Evolutionary conservation across 2,329 filamentous ascomycete species (phyloP), one percentile per base, ranked within the genome.

Genomic region (Huntiella abstrusa): DNA sequence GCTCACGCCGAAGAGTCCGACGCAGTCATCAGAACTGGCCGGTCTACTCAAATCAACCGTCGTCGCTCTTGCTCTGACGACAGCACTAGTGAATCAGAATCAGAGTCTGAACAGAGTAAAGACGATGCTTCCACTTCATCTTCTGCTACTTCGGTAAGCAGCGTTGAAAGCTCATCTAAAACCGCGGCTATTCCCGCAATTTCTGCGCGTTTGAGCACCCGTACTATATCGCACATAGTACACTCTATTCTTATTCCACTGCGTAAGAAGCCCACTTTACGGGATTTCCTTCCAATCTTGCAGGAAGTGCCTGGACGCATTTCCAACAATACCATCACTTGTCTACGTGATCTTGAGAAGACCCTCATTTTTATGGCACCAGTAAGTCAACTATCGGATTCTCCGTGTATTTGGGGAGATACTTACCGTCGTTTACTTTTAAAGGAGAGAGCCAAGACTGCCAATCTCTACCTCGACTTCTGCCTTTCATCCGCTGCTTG

Each of bases 341-440:
- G 83, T 65, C 75, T 96, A 47, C 78, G 88, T 61, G 88, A 96
- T 63, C 72, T 96, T 43, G 88, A 96, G 64, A 94, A 94, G 73
- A 88, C 81, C 7, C 68, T 96, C 51, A 75, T 95, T 57, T 86
- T 87, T 63, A 76, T 87, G 61, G 85, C 87, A 67, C 84, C 84
- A 61, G 88, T 95, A 80, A 92, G 87, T 92, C 62, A 69, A 59
- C 59, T 68, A 65, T 62, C 66, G 62, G 58, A 60, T 63, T 67
- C 68, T 64, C 59, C 59, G 63, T 66, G 68, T 60, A 61, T 70
- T 65, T 71, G 71, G 69, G 69, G 70, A 72, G 63, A 68, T 71
- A 66, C 74, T 76, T 71, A 77, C 78, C 70, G 72, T 72, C 76
- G 65, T 70, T 75, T 76, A 70, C 69, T 68, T 66, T 64, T 69